Conservation (phyloP, 352 stramenopile genomes). For the Peronospora tabacina region DNA sequence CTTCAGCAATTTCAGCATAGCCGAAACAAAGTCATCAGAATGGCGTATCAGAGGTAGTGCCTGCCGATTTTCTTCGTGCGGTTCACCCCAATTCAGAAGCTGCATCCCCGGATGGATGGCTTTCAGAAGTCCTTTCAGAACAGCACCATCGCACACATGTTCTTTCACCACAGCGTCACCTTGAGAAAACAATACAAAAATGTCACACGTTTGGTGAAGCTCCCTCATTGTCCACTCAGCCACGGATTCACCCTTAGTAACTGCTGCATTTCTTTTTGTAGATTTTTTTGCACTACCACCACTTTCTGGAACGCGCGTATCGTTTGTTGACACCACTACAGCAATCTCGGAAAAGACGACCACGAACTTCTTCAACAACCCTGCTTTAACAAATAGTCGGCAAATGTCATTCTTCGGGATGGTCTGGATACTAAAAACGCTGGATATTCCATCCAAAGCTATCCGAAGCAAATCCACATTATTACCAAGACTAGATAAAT, state of each 20-base stretch:
- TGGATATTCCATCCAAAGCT: constrained; percentile 85
- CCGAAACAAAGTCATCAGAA: constrained; percentile 44
- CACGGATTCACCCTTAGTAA: constrained; percentile 1
- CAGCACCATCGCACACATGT: constrained; percentile 81
- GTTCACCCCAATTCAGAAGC: constrained; percentile 8
- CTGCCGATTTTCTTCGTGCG: constrained; percentile 7
- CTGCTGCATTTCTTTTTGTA: constrained; percentile 4
- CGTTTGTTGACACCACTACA: constrained; percentile 21
- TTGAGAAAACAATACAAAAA: constrained; percentile 89
- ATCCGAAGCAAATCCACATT: constrained; percentile 70
- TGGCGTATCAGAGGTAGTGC: constrained; percentile 21
- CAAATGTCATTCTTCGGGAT: constrained; percentile 92
- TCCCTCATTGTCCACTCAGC: constrained; percentile 54
- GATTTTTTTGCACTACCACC: constrained; percentile 4
- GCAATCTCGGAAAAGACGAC: constrained; percentile 80
- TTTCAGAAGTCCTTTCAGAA: constrained; percentile 60
- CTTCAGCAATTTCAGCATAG: constrained; percentile 78
- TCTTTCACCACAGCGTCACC: constrained; percentile 89
- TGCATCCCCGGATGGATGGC: constrained; percentile 34
- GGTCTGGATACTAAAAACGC: constrained; percentile 87
- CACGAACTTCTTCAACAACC: constrained; percentile 84
- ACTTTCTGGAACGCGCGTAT: constrained; percentile 15
- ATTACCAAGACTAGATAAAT: constrained; percentile 18
- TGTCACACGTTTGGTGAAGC: constrained; percentile 77
- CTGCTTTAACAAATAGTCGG: constrained; percentile 90